Percentiles rank a stretch among this genome's conserved stretches.
These are phyloP conservation scores for Kuraishia piskuri DNA, from an alignment of 805 yeast species.

Conservation along the genomic window DNA sequence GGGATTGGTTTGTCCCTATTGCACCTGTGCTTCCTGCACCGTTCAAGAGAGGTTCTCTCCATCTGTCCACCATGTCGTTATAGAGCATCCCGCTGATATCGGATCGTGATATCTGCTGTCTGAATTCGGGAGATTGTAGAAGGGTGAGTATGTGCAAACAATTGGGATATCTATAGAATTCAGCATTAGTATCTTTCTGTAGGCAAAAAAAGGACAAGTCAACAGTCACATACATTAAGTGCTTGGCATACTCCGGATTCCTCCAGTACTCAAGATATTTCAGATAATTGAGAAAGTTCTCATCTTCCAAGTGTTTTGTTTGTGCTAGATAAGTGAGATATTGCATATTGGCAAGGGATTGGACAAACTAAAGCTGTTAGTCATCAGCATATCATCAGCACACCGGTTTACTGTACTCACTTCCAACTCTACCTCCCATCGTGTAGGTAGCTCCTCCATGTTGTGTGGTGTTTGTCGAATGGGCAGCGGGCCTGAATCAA, in stretches of 20 bases:
- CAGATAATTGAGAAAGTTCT: slow-evolving; percentile 64
- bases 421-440: slow-evolving; percentile 87
- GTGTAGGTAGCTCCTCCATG: slow-evolving; percentile 33
- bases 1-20: background rate
- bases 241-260: slow-evolving; percentile 58
- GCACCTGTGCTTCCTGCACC: background rate
- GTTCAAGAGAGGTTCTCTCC: slow-evolving; percentile 37
- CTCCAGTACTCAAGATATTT: slow-evolving; percentile 85
- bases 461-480: background rate
- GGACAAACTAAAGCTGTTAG: slow-evolving; percentile 54
- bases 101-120: slow-evolving; percentile 46
- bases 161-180: slow-evolving; percentile 58
- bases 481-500: too few species aligned
- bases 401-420: slow-evolving; percentile 22
- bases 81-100: slow-evolving; percentile 50
- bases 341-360: slow-evolving; percentile 83
- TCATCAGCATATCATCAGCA: background rate
- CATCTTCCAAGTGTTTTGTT: slow-evolving; percentile 64
- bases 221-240: slow-evolving; percentile 37
- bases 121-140: slow-evolving; percentile 41
- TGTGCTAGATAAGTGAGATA: slow-evolving; percentile 84
- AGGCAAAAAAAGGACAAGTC: background rate
- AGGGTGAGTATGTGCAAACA: slow-evolving; percentile 74
- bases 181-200: slow-evolving; percentile 7
- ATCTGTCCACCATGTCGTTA: slow-evolving; percentile 71